These are phyloP conservation scores for Penicillium rolfsii DNA, from an alignment of 2,329 filamentous ascomycete species.

Conservation along the genomic window DNA sequence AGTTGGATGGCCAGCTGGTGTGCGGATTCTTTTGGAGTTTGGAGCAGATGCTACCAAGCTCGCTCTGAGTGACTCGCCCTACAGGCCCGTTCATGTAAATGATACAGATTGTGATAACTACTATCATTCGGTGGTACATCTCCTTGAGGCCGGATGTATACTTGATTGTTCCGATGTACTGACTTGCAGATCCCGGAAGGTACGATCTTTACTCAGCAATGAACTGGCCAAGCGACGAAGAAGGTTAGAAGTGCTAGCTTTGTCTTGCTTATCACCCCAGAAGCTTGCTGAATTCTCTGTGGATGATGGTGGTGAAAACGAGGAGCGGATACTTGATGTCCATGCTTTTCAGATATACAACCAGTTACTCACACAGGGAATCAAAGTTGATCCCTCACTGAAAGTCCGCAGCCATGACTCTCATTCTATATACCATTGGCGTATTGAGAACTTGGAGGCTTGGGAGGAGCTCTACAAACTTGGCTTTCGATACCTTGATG, in stretches of 20 bases:
- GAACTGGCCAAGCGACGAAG: not conserved
- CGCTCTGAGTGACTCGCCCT: not conserved
- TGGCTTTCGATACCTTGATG: too few relatives aligned
- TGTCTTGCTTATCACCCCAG: not conserved
- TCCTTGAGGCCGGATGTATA: not conserved
- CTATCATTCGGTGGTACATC: not conserved
- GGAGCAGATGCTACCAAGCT: not conserved
- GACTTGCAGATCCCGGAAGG: not conserved
- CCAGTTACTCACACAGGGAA: too few relatives aligned
- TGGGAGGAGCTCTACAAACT: too few relatives aligned
- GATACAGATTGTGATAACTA: not conserved
- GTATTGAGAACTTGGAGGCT: too few relatives aligned
- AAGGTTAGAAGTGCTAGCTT: not conserved
- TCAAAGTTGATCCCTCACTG: too few relatives aligned
- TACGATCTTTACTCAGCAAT: not conserved
- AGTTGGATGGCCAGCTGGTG: not conserved
- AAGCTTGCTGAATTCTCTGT: not conserved
- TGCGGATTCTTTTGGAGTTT: not conserved
- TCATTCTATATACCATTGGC: too few relatives aligned
- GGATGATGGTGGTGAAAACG: not conserved
- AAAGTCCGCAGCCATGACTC: too few relatives aligned
- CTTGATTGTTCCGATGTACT: not conserved
- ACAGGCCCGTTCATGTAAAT: not conserved
- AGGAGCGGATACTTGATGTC: not conserved
- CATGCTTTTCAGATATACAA: not conserved